Evolutionary conservation across 768 basidiomycete species (phyloP), one percentile per base, ranked within the genome.

Genomic region (Hericium erinaceus): DNA sequence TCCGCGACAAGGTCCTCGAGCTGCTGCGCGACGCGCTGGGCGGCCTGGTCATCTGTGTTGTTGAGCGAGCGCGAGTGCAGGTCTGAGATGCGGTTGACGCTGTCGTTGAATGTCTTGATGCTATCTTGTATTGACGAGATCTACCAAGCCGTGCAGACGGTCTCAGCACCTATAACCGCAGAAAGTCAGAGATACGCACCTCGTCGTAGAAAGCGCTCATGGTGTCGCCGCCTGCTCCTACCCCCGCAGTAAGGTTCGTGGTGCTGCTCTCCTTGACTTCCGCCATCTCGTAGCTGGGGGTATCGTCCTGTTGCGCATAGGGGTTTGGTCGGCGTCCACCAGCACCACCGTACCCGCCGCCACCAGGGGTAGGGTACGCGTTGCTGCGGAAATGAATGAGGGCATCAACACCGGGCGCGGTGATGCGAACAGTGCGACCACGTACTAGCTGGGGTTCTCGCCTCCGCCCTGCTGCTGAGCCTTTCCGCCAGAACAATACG

Each of bases 141-240:
- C 81, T 81, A 58, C 9, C 22, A 26, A 28, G 15, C 37, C 11
- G 38, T 48, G 37, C 11, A 28, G 26, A 16, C 39, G 40, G 51
- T 57, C 26, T 44, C 50, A 48, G 55, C 39, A 38, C 18, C 4
- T 33, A 10, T 33, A 5, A 33, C 1, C n/a, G 57, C 44, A 37
- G 41, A 59, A 37, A 3, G n/a, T 11, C 7, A 20, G 38, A 24
- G n/a, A 48, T 15, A 65, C 78, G 56, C 58, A 87, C 89, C 77
- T 92, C 89, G 46, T 78, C 73, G 67, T 90, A 91, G 70, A 92
- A 91, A 11, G 76, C 72, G 2, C 79, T 69, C 87, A 89, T 89
- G 58, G 67, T 67, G 68, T 87, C 85, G 26, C 72, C 77, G 26
- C 66, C 70, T 2, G 65, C 64, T 16, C 49, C 61, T 48, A 59